Evolutionary conservation across 441 rosid genomes (phyloP), one percentile per base, ranked within the genome.

Genomic region (Arabidopsis hybrid): DNA sequence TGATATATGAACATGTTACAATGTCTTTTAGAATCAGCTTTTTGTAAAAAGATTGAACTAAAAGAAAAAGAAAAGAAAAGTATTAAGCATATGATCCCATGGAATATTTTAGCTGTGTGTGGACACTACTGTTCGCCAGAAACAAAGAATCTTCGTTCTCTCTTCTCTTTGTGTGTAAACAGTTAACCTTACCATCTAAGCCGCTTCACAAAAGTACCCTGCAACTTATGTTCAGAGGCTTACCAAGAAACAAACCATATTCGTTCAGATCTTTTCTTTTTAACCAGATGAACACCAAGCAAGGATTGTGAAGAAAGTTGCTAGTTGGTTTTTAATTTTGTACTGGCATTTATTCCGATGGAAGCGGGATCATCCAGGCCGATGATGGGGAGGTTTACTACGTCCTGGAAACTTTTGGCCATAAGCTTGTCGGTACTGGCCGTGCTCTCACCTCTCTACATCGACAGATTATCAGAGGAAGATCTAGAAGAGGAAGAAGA

Each of bases 401-500:
- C 87, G 0, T 78, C 57, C 69, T 85, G 81, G 84, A 89, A 85
- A 80, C 61, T 87, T 77, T 82, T 81, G 60, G 90, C 91, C 14
- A 83, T 92, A 49, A 78, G 82, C 68, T 78, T 94, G 66, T 82
- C 81, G 0, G 42, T 90, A 45, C 65, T 89, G 13, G 95, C 94
- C 1, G 83, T 89, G 72, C 57, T 90, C 66, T 94, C 99, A 16
- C 97, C 99, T 45, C 94, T 92, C 46, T 92, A 83, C 72, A 83
- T 92, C 4, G 75, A 90, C 72, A 68, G 85, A 39, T 75, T 74
- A 66, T 71, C 84, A 0, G 80, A 26, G 0, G 34, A 39, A 32
- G 92, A 90, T 18, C 39, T 58, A 34, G 96, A 90, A 47, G 60
- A 57, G 5, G 95, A 90, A 0, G 90, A 82, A 59, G 80, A 83